These are phyloP conservation scores for Aspergillus versicolor DNA, from an alignment of 2,329 filamentous ascomycete species.

Conservation along the genomic window DNA sequence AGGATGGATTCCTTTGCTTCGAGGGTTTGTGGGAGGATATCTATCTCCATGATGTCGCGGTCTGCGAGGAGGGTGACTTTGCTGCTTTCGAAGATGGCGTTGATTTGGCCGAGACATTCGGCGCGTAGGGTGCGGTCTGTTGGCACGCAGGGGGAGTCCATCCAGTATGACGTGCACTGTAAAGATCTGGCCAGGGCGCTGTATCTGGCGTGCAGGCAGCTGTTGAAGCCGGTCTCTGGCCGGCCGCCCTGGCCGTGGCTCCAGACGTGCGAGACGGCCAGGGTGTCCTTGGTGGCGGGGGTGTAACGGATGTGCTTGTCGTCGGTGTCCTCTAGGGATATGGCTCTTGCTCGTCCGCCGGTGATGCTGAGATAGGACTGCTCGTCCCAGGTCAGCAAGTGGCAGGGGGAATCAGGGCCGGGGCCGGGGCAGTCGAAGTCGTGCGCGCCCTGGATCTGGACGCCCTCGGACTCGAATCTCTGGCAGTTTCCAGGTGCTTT, in stretches of 20 bases:
- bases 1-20: slow-evolving; percentile 17
- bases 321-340: slow-evolving; percentile 5
- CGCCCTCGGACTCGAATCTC: slow-evolving; percentile 16
- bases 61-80: slow-evolving; percentile 23
- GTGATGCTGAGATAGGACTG: slow-evolving; percentile 13
- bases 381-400: slow-evolving; percentile 15
- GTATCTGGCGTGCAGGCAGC: slow-evolving; percentile 26
- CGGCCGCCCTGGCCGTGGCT: slow-evolving; percentile 26
- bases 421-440: slow-evolving; percentile 7
- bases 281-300: slow-evolving; percentile 8
- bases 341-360: slow-evolving; percentile 7
- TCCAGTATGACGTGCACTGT: slow-evolving; percentile 31
- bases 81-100: slow-evolving; percentile 21
- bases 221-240: slow-evolving; percentile 24
- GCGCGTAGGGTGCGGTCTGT: slow-evolving; percentile 18
- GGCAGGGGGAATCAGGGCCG: slow-evolving; percentile 6
- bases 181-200: slow-evolving; percentile 14
- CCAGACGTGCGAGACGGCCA: slow-evolving; percentile 28
- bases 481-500: slow-evolving; percentile 16
- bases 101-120: slow-evolving; percentile 27
- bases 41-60: slow-evolving; percentile 26
- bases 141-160: slow-evolving; percentile 31
- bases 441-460: slow-evolving; percentile 18
- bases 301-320: slow-evolving; percentile 10
- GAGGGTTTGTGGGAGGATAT: slow-evolving; percentile 15